Conservation (phyloP, 352 stramenopile species). For the Thraustochytrium striatum region DNA sequence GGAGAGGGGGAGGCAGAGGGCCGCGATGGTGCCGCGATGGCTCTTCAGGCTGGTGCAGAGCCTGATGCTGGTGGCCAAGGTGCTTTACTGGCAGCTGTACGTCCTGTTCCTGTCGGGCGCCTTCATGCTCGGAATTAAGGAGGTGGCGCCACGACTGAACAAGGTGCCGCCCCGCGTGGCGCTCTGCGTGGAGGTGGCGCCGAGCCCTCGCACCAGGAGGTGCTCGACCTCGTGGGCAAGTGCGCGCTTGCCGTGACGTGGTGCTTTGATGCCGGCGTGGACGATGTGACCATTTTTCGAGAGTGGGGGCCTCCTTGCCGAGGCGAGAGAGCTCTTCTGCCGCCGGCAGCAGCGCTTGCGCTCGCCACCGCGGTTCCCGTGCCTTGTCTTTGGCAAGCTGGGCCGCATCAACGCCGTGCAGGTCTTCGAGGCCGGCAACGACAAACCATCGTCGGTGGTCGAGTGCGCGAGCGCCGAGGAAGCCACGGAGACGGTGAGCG, state of each 20-base stretch:
- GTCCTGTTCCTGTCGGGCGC: not conserved
- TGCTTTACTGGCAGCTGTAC: not conserved
- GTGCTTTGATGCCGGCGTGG: conserved; percentile 21
- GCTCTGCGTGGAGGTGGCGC: not conserved
- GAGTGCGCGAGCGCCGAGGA: not conserved
- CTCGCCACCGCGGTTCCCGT: too few species aligned
- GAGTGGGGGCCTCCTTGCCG: not conserved
- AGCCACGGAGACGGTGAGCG: not conserved
- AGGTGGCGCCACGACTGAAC: not conserved
- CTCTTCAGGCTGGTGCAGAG: not conserved
- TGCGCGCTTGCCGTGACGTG: not conserved
- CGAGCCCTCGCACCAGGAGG: too few species aligned
- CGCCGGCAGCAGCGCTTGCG: not conserved
- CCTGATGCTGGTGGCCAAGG: not conserved
- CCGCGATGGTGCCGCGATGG: not conserved
- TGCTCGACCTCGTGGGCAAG: not conserved
- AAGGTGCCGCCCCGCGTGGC: not conserved
- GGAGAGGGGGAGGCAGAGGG: too few species aligned
- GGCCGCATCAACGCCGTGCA: not conserved
- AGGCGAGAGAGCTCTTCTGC: not conserved
- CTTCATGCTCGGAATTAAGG: not conserved
- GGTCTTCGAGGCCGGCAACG: not conserved
- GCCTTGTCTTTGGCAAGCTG: conserved; percentile 10
- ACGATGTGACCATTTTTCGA: conserved; percentile 23
- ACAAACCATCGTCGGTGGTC: not conserved